These are phyloP conservation scores for Gonapodya prolifera DNA, from an alignment of 192 early-diverging fungal genomes.

Conservation along the genomic window DNA sequence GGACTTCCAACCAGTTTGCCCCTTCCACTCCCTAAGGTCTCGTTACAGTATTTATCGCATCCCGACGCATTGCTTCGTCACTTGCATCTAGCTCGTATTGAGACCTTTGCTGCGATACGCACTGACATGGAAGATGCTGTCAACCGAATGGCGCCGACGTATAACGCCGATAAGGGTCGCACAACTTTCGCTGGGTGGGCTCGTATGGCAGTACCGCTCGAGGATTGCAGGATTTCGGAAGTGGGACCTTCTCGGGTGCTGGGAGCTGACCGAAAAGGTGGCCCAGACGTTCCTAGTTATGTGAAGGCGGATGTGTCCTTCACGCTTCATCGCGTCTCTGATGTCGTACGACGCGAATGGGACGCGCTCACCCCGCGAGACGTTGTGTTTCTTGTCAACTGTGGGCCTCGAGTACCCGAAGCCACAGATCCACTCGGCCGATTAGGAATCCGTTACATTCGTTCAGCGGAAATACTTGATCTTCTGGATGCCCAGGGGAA, in stretches of 20 bases:
- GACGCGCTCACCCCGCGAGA: conserved; percentile 70
- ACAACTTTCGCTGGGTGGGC: conserved; percentile 89
- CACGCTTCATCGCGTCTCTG: conserved; percentile 49
- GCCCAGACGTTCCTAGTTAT: conserved; percentile 34
- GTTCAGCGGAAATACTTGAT: conserved; percentile 76
- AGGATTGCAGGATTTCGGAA: conserved; percentile 25
- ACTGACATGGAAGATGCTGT: conserved; percentile 84
- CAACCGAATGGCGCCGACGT: conserved; percentile 58
- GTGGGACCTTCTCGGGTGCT: background rate
- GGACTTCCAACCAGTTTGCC: conserved; percentile 11
- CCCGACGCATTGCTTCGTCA: conserved; percentile 85
- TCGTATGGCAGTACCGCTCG: conserved; percentile 72
- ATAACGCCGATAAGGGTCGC: conserved; percentile 24
- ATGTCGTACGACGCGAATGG: conserved; percentile 77
- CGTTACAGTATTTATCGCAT: conserved; percentile 83
- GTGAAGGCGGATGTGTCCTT: conserved; percentile 75
- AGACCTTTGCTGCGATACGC: conserved; percentile 71
- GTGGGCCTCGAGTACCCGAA: conserved; percentile 20
- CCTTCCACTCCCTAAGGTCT: conserved; percentile 72
- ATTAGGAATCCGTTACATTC: conserved; percentile 65
- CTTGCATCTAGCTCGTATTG: conserved; percentile 69
- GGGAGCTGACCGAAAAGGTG: background rate
- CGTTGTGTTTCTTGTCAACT: conserved; percentile 70
- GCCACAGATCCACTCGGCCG: conserved; percentile 35
- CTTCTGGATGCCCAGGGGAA: conserved; percentile 61